A percentile compares a stretch with the other conserved stretches of the same genome.
phyloP scores from a whole-genome alignment of 2,329 filamentous ascomycete species.

The Magnaporthiopsis poae region DNA sequence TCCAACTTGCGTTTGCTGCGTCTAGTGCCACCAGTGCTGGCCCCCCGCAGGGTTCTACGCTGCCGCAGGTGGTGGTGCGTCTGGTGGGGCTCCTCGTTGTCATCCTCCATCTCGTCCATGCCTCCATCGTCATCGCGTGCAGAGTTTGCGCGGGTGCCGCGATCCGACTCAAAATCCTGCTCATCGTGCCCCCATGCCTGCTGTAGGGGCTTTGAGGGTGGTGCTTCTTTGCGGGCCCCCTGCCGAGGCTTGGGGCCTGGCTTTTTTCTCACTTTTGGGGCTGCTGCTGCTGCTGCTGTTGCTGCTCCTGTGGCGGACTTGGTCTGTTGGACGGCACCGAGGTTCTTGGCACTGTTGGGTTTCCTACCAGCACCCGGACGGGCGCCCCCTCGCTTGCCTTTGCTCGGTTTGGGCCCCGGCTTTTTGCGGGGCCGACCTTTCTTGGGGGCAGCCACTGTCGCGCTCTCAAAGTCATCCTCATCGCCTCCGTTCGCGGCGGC shows the following conservation, averaged over 20 bases:
- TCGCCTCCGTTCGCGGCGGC: not conserved
- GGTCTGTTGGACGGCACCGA: not conserved
- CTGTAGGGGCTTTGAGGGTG: constrained; percentile 5
- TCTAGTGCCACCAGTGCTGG: not conserved
- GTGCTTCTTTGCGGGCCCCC: not conserved
- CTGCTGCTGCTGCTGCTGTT: constrained; percentile 1
- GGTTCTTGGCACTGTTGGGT: constrained; percentile 5
- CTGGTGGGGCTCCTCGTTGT: constrained; percentile 2
- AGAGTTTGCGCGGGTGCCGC: not conserved
- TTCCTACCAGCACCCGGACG: constrained; percentile 7
- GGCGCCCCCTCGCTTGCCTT: constrained; percentile 7
- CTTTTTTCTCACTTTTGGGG: constrained; percentile 5
- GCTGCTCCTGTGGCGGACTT: constrained; percentile 9
- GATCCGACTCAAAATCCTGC: not conserved
- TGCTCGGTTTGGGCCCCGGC: constrained; percentile 8
- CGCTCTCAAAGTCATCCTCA: not conserved
- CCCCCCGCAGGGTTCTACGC: not conserved
- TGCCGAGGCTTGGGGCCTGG: constrained; percentile 4
- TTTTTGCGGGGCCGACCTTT: not conserved
- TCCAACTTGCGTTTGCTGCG: constrained; percentile 11
- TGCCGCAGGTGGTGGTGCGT: not conserved
- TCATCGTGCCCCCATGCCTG: not conserved
- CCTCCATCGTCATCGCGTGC: constrained; percentile 14
- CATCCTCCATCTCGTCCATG: not conserved
- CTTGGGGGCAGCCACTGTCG: not conserved